phyloP scores from a whole-genome alignment of 768 basidiomycete genomes.

The Agaricus subrufescens region DNA sequence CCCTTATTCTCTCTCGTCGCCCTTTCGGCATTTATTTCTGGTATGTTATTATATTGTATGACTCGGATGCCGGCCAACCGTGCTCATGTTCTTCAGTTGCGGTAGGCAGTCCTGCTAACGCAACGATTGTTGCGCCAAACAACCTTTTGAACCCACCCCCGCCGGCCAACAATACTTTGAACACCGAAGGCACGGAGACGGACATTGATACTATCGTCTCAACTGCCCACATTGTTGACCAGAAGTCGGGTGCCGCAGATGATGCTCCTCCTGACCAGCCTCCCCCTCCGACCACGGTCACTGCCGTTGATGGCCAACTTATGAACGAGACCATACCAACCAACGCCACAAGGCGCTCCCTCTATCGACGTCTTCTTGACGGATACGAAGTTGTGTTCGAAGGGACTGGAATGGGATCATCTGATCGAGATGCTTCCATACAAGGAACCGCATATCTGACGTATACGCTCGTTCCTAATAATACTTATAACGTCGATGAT shows the following conservation, averaged over 20 bases:
- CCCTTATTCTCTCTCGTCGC: slow-evolving; percentile 14
- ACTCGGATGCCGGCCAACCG: neutral
- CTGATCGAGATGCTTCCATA: slow-evolving; percentile 38
- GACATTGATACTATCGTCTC: slow-evolving; percentile 29
- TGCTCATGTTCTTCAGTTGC: neutral
- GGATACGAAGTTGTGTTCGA: slow-evolving; percentile 35
- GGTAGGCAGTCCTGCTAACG: slow-evolving; percentile 13
- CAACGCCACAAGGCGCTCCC: slow-evolving; percentile 12
- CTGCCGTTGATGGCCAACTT: slow-evolving; percentile 40
- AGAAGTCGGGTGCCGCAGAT: slow-evolving; percentile 30
- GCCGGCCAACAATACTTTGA: slow-evolving; percentile 13
- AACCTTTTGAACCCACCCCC: slow-evolving; percentile 5
- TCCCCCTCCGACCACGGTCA: slow-evolving; percentile 31
- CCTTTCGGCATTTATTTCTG: slow-evolving; percentile 17
- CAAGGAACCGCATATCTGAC: slow-evolving; percentile 47
- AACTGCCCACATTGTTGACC: slow-evolving; percentile 30
- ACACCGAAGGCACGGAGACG: slow-evolving; percentile 22
- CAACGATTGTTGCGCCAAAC: slow-evolving; percentile 18
- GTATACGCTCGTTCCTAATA: slow-evolving; percentile 38
- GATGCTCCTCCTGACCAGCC: slow-evolving; percentile 29
- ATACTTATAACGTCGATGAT: slow-evolving; percentile 39
- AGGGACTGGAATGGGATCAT: slow-evolving; percentile 28
- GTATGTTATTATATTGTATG: slow-evolving; percentile 11
- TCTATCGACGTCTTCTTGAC: slow-evolving; percentile 17
- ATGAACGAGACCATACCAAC: slow-evolving; percentile 16